Base-by-base conservation (phyloP, 2,329 filamentous ascomycete species). In the Grosmannia serpens region DNA sequence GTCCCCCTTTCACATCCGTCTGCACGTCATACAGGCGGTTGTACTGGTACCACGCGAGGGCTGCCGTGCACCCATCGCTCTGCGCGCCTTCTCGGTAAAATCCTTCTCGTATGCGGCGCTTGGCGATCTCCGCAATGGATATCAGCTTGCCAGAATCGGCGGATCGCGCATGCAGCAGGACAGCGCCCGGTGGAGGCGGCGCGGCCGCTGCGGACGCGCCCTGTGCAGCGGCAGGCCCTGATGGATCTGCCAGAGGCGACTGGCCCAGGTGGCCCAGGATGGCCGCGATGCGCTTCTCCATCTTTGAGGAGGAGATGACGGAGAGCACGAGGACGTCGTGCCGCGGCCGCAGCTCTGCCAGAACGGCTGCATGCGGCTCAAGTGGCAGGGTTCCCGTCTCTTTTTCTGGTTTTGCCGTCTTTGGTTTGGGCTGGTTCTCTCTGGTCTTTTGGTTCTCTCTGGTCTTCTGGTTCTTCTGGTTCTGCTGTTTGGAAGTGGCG, bases 121-220 rank as follows among this genome's bases (percentile, higher is more conserved):
- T 86, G 58, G 77, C 77, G 44, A 87, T 83, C 69, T 90, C 87
- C 51, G 78, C 77, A 52, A 89, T 78, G 4, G 81, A 85, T 64
- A 89, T 80, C 65, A 89, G 74, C 69, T 90, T 91, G 69, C 76
- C 77, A 1, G 81, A 77, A 3, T 82, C 77, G 11, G 68, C 61
- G 0, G 77, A 72, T 24, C 76, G 76, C 35, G 79, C 77, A 64
- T 81, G 74, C 22, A 84, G 69, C 46, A 84, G 67, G n/a, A 74
- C 74, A 17, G 75, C 65, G 11, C 70, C 68, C 0, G 67, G 68
- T 1, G 65, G 62, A n/a, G 58, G 41, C 20, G 17, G 41, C 5
- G 41, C 9, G 9, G 41, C 41, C 6, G 38, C 38, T 20, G 17
- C 15, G 17, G 38, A 7, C 7, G 38, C 38, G 38, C 17, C 15